Percentiles rank a stretch among this genome's conserved stretches.
These are phyloP conservation scores for Aegilops speltoides DNA, from an alignment of 176 grass and related monocot genomes.

Conservation along the genomic window DNA sequence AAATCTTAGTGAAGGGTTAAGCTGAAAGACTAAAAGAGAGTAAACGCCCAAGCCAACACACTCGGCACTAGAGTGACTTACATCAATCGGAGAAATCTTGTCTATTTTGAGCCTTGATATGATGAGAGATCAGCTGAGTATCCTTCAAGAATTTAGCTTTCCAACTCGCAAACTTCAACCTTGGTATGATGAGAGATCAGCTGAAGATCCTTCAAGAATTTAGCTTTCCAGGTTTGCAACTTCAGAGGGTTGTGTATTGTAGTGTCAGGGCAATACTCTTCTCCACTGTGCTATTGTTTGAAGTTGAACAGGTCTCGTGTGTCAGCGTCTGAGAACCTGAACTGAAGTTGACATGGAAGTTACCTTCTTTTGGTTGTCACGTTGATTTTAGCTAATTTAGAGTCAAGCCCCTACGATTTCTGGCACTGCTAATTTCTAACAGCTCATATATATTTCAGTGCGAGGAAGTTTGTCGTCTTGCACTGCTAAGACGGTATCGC, in stretches of 20 bases:
- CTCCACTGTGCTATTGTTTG: neutral
- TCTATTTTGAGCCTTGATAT: neutral
- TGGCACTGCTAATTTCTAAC: conserved; percentile 18
- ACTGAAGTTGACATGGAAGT: neutral
- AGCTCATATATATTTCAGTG: conserved; percentile 51
- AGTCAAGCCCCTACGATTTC: conserved; percentile 5
- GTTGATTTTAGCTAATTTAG: neutral
- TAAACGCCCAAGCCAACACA: neutral
- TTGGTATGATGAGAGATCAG: neutral
- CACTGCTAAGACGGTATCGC: conserved; percentile 77
- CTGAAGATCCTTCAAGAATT: neutral
- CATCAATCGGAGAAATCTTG: neutral
- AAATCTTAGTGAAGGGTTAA: neutral
- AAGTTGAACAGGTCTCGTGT: neutral
- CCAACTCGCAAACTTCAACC: neutral
- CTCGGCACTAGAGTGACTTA: neutral
- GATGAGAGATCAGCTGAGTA: neutral
- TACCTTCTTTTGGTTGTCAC: neutral
- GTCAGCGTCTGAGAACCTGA: neutral
- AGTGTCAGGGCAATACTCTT: neutral
- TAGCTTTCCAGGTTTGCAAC: neutral
- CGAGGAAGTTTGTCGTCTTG: conserved; percentile 95
- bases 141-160: neutral
- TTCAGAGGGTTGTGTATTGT: neutral
- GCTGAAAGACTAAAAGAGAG: neutral